Evolutionary conservation across 2,329 filamentous ascomycete genomes (phyloP).

Genomic region (Xylariales sp.): DNA sequence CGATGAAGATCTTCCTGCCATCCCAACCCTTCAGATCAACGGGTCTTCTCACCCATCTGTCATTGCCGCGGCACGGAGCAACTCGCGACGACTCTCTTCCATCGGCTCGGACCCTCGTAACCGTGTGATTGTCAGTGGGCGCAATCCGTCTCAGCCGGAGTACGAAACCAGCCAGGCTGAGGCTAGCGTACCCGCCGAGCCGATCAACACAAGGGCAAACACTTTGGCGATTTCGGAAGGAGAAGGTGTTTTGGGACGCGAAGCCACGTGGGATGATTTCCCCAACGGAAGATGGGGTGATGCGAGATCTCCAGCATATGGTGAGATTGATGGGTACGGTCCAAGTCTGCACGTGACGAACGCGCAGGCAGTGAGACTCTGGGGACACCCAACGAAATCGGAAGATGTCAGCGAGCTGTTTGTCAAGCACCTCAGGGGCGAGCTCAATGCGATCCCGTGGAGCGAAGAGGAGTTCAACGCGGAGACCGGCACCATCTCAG

Average conservation of each 20-base stretch:
- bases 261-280: constrained; percentile 98
- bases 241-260: constrained; percentile 80
- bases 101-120: constrained; percentile 84
- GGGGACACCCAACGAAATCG: constrained; percentile 69
- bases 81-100: constrained; percentile 65
- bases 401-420: constrained; percentile 79
- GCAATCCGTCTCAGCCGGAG: constrained; percentile 53
- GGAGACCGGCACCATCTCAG: constrained; percentile 78
- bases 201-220: constrained; percentile 73
- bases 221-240: constrained; percentile 93
- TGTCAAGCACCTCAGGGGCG: constrained; percentile 72
- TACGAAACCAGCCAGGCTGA: constrained; percentile 73
- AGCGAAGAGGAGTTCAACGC: constrained; percentile 82
- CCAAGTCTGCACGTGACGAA: constrained; percentile 90
- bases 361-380: constrained; percentile 76
- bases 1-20: constrained; percentile 39
- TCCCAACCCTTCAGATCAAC: constrained; percentile 48
- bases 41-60: constrained; percentile 30
- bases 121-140: constrained; percentile 73
- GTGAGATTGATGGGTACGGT: constrained; percentile 96
- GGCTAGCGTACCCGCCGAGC: constrained; percentile 69
- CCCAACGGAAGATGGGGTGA: constrained; percentile 96
- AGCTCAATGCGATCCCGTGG: constrained; percentile 83
- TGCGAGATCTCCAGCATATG: constrained; percentile 86
- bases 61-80: constrained; percentile 27